Conservation (phyloP, 164 flowering plant genomes). For the Nymphaea colorata region DNA sequence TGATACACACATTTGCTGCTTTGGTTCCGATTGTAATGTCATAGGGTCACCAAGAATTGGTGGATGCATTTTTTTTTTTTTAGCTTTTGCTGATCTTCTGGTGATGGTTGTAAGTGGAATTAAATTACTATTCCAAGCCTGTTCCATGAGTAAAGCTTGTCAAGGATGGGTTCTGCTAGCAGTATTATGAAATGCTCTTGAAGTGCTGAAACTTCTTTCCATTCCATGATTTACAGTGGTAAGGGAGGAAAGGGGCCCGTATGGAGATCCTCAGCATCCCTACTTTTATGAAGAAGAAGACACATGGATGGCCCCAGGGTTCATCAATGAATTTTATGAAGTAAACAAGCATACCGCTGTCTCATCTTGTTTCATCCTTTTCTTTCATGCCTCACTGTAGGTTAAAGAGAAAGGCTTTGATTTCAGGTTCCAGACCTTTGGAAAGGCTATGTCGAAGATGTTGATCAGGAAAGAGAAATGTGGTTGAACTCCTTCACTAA, state of each 20-base stretch:
- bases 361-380: not conserved
- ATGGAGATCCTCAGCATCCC: constrained; percentile 91
- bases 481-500: constrained; percentile 92
- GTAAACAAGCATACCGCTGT: constrained; percentile 21
- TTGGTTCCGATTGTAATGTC: too few relatives aligned
- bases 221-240: constrained; percentile 44
- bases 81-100: too few relatives aligned
- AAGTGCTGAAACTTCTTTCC: not conserved
- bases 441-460: constrained; percentile 69
- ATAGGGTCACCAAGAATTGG: too few relatives aligned
- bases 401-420: not conserved
- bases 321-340: constrained; percentile 84
- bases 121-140: too few relatives aligned
- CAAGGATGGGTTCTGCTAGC: too few relatives aligned
- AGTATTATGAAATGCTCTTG: not conserved
- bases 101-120: too few relatives aligned
- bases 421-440: constrained; percentile 89
- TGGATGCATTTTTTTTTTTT: too few relatives aligned
- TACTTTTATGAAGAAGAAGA: constrained; percentile 90
- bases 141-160: too few relatives aligned
- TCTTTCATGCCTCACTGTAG: not conserved
- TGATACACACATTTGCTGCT: too few relatives aligned
- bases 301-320: constrained; percentile 98
- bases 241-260: constrained; percentile 83
- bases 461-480: constrained; percentile 88